These are phyloP conservation scores for Colletotrichum scovillei DNA, from an alignment of 2,329 filamentous ascomycete genomes.

Conservation along the genomic window DNA sequence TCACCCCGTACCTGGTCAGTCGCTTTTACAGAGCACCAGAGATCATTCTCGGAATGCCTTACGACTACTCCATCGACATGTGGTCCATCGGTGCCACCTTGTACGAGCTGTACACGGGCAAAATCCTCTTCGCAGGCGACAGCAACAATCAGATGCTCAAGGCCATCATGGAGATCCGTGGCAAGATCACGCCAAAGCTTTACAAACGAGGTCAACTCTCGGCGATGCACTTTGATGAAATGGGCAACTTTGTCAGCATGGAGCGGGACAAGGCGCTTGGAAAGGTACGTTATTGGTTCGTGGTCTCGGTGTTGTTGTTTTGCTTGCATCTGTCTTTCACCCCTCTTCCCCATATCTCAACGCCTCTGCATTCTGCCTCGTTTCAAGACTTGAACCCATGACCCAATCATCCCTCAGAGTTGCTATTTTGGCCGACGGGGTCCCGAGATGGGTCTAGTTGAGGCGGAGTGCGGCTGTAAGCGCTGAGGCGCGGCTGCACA, in stretches of 20 bases:
- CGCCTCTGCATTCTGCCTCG: constrained; percentile 8
- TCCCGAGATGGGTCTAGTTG: constrained; percentile 21
- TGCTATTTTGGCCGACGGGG: constrained; percentile 30
- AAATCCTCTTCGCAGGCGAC: constrained; percentile 93
- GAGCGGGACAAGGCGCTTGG: constrained; percentile 90
- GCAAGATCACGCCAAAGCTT: constrained; percentile 90
- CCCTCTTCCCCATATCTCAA: constrained; percentile 25
- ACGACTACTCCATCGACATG: constrained; percentile 94
- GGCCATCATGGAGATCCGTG: constrained; percentile 94
- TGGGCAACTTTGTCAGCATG: constrained; percentile 84
- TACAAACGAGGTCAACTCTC: constrained; percentile 85
- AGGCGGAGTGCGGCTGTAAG: constrained; percentile 37
- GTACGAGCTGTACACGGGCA: constrained; percentile 96
- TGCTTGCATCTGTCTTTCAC: constrained; percentile 32
- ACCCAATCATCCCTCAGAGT: neutral
- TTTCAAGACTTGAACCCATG: constrained; percentile 16
- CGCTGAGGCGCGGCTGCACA: constrained; percentile 47
- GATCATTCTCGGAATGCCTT: constrained; percentile 96
- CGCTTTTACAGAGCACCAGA: constrained; percentile 98
- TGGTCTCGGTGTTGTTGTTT: constrained; percentile 36
- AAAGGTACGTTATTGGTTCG: constrained; percentile 66
- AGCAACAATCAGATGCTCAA: constrained; percentile 99
- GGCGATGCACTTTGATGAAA: constrained; percentile 84
- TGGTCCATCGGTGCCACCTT: constrained; percentile 98
- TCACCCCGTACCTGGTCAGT: constrained; percentile 95